Base-by-base conservation (phyloP, 1,284 basidiomycete species). In the Xerocomus subilludens region DNA sequence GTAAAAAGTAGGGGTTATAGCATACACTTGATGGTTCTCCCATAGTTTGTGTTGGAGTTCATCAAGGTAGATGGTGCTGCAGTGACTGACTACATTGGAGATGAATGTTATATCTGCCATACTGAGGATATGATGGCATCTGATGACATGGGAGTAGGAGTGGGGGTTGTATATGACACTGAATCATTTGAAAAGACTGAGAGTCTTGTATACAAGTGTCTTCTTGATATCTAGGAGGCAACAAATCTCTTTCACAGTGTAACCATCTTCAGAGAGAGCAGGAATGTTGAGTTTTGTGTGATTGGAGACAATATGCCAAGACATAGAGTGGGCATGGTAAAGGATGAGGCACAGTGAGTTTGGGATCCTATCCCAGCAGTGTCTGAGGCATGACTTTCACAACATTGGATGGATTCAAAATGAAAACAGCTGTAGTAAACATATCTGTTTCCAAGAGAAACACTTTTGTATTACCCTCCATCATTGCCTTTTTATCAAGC, bases 201-300 rank as follows among this genome's bases (percentile, higher is more conserved):
- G 64, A 53, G 45, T 74, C 13, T 30, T 67, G 45, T 73, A 73
- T 11, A 58, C 21, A 3, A 73, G 59, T 3, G 2, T 33, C 13
- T 74, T 73, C 63, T 72, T 66, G 64, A 73, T 36, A 35, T 11
- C 36, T 2, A 64, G 53, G 5, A 71, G n/a, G 16, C 5, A 2
- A 51, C 47, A 64, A 21, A 71, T 72, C 11, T 30, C 21, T 23
- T 59, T 64, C 7, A 70, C 6, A 20, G 42, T 58, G 11, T 51
- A 38, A 9, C 53, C 42, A 23, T 72, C 20, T 33, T 63, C 4
- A n/a, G 5, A 64, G 13, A 72, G 42, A 20, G 30, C 5, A 4
- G 33, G 60, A 23, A 72, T 72, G 3, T 70, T n/a, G 25, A 23
- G 20, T 71, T 72, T 72, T 36, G 51, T 45, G 55, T 68, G 3